Conservation (phyloP, 441 rosid species). For the Biscutella laevigata region DNA sequence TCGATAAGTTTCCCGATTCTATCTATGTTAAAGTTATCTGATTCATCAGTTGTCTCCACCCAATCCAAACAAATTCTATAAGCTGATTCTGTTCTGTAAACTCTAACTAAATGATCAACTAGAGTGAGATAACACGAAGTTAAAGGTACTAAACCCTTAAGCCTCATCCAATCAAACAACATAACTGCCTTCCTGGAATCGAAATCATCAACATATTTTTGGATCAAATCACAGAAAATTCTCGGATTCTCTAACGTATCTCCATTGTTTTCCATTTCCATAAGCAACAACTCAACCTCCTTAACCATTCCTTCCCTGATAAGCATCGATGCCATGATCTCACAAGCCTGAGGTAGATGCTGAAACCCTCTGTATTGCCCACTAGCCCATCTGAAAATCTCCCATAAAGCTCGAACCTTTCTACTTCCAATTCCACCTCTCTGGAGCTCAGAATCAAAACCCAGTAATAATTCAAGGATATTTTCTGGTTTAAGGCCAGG, state of each 20-base stretch:
- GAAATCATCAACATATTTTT: slow-evolving; percentile 35
- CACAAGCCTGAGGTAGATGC: slow-evolving; percentile 46
- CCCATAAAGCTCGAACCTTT: slow-evolving; percentile 62
- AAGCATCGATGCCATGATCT: slow-evolving; percentile 60
- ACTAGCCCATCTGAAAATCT: slow-evolving; percentile 44
- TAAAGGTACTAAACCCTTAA: slow-evolving; percentile 32
- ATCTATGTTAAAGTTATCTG: slow-evolving; percentile 24
- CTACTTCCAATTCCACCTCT: slow-evolving; percentile 27
- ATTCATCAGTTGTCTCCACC: slow-evolving; percentile 28
- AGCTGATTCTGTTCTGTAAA: slow-evolving; percentile 41
- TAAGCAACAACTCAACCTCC: slow-evolving; percentile 51
- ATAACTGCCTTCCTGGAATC: slow-evolving; percentile 47
- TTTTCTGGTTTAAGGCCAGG: slow-evolving; percentile 40
- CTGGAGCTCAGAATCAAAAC: slow-evolving; percentile 39
- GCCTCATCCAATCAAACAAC: slow-evolving; percentile 45
- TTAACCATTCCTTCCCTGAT: slow-evolving; percentile 42
- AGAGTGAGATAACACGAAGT: slow-evolving; percentile 35
- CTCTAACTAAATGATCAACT: slow-evolving; percentile 40
- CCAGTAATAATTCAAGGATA: slow-evolving; percentile 50
- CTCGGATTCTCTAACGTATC: slow-evolving; percentile 33
- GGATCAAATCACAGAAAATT: slow-evolving; percentile 43
- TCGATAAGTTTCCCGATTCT: slow-evolving; percentile 36
- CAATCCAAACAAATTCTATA: slow-evolving; percentile 45
- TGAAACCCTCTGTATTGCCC: slow-evolving; percentile 39
- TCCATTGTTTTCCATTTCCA: slow-evolving; percentile 40